Evolutionary conservation across 352 stramenopile species (phyloP).

Genomic region (Globisporangium paddicum): DNA sequence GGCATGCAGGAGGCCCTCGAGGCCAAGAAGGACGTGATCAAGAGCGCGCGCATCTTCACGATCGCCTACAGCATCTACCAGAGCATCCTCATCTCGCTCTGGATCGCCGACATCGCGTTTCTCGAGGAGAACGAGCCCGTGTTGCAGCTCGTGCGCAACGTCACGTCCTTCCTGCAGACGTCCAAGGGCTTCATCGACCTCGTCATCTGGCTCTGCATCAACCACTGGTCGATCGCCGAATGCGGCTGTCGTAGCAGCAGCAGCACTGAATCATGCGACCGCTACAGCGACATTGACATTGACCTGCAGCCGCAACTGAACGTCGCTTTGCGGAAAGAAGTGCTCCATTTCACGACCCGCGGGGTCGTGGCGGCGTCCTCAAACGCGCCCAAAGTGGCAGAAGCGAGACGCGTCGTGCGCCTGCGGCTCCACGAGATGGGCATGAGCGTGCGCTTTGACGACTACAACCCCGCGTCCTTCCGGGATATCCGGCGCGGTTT

Average conservation of each 20-base stretch:
- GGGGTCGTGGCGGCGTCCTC: conserved; percentile 76
- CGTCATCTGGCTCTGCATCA: conserved; percentile 82
- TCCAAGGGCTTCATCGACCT: conserved; percentile 79
- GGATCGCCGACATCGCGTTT: conserved; percentile 55
- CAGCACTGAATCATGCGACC: conserved; percentile 24
- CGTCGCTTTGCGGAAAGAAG: conserved; percentile 79
- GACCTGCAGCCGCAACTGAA: conserved; percentile 85
- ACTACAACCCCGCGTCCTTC: conserved; percentile 71
- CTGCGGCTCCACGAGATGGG: conserved; percentile 76
- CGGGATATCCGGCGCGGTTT: conserved; percentile 76
- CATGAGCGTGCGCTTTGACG: conserved; percentile 77
- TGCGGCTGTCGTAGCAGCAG: conserved; percentile 11
- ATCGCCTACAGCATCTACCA: conserved; percentile 80
- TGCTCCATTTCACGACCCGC: conserved; percentile 86
- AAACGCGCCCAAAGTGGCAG: conserved; percentile 48
- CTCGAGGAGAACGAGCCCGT: conserved; percentile 22
- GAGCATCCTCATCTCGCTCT: conserved; percentile 78
- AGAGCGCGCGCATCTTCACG: conserved; percentile 76
- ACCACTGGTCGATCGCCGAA: conserved; percentile 34
- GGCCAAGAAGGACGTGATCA: conserved; percentile 80
- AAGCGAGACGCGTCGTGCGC: conserved; percentile 50
- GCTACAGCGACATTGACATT: conserved; percentile 73
- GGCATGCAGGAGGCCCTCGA: conserved; percentile 76
- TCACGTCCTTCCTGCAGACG: conserved; percentile 65
- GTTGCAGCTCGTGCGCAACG: conserved; percentile 43